phyloP scores from a whole-genome alignment of 2,329 filamentous ascomycete genomes.

The Colletotrichum phormii region DNA sequence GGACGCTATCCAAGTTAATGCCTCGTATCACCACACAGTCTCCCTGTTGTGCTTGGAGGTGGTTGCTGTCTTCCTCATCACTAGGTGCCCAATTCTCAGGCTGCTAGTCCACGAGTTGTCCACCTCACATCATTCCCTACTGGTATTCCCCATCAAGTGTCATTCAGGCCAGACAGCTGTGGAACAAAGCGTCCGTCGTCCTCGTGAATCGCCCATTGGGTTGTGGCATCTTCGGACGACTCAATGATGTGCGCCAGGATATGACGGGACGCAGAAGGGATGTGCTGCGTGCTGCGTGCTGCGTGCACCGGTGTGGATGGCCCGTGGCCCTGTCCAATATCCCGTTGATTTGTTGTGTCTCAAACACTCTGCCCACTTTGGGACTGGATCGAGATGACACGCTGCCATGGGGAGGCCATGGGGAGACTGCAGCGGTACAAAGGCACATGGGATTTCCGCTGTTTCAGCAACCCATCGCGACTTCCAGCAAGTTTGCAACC shows the following conservation, averaged over 20 bases:
- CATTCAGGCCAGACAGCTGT: not conserved
- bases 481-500: not conserved
- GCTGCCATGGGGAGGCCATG: not conserved
- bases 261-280: constrained; percentile 2
- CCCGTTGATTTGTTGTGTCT: not conserved
- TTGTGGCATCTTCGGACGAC: not conserved
- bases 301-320: constrained; percentile 6
- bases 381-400: not conserved
- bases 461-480: constrained; percentile 18
- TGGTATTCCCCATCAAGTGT: too few relatives aligned
- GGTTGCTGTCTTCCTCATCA: not conserved
- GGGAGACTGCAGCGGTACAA: not conserved
- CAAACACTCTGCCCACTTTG: not conserved
- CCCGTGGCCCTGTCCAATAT: constrained; percentile 3
- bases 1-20: not conserved
- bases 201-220: not conserved
- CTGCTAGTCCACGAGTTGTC: not conserved
- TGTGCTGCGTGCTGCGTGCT: not conserved
- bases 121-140: not conserved
- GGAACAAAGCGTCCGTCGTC: not conserved
- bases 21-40: not conserved
- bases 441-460: constrained; percentile 2
- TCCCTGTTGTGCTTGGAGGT: not conserved
- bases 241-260: constrained; percentile 31
- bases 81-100: not conserved